Conservation (phyloP, 2,329 filamentous ascomycete species). For the Magnaporthiopsis rhizophila region DNA sequence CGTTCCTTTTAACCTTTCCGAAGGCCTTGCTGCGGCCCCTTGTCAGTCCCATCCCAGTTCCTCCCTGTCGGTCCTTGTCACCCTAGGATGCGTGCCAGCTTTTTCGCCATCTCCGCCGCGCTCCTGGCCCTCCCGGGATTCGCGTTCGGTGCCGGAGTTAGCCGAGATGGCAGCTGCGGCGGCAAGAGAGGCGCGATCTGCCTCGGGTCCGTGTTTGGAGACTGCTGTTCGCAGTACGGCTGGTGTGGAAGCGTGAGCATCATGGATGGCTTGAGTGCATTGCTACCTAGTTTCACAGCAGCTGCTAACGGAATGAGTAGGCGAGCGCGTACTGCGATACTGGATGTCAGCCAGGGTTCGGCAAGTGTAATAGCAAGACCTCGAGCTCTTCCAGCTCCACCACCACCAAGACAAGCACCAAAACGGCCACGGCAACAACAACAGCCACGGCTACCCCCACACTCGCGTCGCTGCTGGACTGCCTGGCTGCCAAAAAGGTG, state of each 20-base stretch:
- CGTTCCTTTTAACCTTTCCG: no score
- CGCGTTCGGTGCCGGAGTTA: conserved; percentile 1
- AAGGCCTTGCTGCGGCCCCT: no score
- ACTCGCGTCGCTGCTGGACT: neutral
- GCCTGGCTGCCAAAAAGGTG: conserved; percentile 3
- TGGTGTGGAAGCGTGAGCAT: conserved; percentile 11
- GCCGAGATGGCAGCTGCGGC: conserved; percentile 10
- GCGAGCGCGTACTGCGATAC: conserved; percentile 12
- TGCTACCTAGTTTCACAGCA: no score
- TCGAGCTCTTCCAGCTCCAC: neutral
- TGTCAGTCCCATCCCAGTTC: no score
- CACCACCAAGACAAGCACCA: neutral
- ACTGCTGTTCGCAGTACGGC: conserved; percentile 11
- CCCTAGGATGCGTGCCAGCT: neutral
- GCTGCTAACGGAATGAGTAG: neutral
- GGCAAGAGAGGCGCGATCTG: conserved; percentile 4
- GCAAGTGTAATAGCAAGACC: conserved; percentile 8
- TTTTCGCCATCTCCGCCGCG: neutral
- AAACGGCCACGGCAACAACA: neutral
- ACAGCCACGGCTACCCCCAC: neutral
- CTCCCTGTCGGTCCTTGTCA: neutral
- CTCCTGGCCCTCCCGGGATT: neutral
- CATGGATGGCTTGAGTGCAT: neutral
- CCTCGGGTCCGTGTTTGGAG: conserved; percentile 3
- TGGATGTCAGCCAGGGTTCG: conserved; percentile 13